These are phyloP conservation scores for Glycine latifolia DNA, from an alignment of 306 rosid genomes.

Conservation along the genomic window DNA sequence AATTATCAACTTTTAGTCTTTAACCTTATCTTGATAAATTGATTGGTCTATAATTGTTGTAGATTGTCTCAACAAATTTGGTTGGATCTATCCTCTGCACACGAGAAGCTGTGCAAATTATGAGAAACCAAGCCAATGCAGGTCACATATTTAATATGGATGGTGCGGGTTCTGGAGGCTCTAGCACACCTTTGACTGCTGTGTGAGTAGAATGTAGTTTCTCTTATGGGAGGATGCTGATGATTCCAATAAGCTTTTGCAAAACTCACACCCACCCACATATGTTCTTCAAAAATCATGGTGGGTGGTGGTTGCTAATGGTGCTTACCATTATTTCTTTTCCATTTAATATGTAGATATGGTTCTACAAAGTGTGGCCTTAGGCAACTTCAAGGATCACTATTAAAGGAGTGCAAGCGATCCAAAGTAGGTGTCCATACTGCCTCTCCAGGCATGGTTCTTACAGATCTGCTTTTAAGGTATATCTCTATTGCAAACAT, in stretches of 20 bases:
- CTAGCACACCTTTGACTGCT: constrained; percentile 96
- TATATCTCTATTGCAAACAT: constrained; percentile 41
- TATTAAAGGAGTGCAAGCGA: constrained; percentile 82
- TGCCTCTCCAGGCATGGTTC: constrained; percentile 99
- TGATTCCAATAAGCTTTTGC: not conserved
- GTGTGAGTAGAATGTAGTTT: constrained; percentile 68
- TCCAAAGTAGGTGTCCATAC: constrained; percentile 91
- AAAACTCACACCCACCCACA: constrained; percentile 9
- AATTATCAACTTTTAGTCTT: not conserved
- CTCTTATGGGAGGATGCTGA: constrained; percentile 21
- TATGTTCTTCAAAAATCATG: constrained; percentile 14
- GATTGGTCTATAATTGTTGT: constrained; percentile 27
- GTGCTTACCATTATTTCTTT: constrained; percentile 40
- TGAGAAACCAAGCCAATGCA: constrained; percentile 75
- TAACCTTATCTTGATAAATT: constrained; percentile 20
- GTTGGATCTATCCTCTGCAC: constrained; percentile 93
- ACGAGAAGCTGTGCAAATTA: constrained; percentile 84
- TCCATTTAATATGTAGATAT: constrained; percentile 58
- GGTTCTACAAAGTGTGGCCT: constrained; percentile 98
- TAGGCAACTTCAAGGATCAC: constrained; percentile 88
- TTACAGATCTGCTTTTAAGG: constrained; percentile 91
- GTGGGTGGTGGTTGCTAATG: constrained; percentile 37
- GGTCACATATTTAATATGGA: constrained; percentile 98
- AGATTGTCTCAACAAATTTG: constrained; percentile 96
- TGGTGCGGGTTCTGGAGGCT: constrained; percentile 97